phyloP scores from a whole-genome alignment of 1,284 basidiomycete genomes.

The Thelephora terrestris region DNA sequence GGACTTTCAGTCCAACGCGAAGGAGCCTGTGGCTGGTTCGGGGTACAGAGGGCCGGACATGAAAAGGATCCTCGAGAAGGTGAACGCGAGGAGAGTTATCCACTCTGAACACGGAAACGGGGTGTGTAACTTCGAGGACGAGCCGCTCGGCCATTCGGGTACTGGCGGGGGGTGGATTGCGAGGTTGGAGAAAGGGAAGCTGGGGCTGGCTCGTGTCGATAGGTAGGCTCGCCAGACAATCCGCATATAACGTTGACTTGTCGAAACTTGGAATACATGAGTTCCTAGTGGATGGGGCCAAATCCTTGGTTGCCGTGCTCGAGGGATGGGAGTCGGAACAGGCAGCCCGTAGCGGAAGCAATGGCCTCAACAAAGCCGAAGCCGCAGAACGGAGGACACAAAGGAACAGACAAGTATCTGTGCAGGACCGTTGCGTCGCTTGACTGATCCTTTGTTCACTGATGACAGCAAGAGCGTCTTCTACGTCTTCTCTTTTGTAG shows the following conservation, averaged over 20 bases:
- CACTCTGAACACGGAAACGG: slow-evolving; percentile 27
- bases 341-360: too few relatives aligned
- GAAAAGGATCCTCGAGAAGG: slow-evolving; percentile 26
- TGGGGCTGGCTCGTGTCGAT: slow-evolving; percentile 19
- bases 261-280: neutral
- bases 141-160: slow-evolving; percentile 11
- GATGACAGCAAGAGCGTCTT: too few relatives aligned
- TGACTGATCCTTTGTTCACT: too few relatives aligned
- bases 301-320: neutral
- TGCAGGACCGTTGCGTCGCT: too few relatives aligned
- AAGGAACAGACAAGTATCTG: too few relatives aligned
- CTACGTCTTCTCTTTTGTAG: too few relatives aligned
- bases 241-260: neutral
- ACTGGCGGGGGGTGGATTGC: slow-evolving; percentile 22
- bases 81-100: slow-evolving; percentile 30
- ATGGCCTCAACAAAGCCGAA: too few relatives aligned
- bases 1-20: slow-evolving; percentile 3
- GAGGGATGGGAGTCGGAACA: neutral
- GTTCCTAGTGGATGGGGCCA: neutral
- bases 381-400: too few relatives aligned
- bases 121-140: slow-evolving; percentile 27
- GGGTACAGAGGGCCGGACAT: slow-evolving; percentile 19
- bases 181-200: slow-evolving; percentile 19
- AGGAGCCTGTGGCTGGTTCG: neutral
- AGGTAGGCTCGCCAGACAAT: neutral